These are phyloP conservation scores for Mycosphaerelloides madeirae DNA, from an alignment of 2,329 filamentous ascomycete genomes.

Conservation along the genomic window DNA sequence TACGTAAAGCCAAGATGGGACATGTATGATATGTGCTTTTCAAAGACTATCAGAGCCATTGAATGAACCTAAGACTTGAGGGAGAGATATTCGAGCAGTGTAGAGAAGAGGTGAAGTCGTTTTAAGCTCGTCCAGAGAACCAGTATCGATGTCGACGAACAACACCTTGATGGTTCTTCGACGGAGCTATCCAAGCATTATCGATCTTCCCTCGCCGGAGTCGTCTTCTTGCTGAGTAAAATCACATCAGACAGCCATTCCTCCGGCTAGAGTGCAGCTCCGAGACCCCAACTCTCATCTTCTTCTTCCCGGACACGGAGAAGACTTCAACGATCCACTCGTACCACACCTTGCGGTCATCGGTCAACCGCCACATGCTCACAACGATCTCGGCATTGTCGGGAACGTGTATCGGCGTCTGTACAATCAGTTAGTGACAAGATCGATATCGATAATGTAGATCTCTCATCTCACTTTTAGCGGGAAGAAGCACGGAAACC, in stretches of 20 bases:
- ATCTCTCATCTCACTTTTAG: conserved; percentile 63
- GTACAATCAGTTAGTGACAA: conserved; percentile 6
- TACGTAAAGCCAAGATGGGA: neutral
- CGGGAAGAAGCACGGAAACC: conserved; percentile 98
- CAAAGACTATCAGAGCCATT: too few species aligned
- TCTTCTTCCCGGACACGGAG: conserved; percentile 49
- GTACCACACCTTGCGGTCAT: conserved; percentile 96
- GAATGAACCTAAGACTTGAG: neutral
- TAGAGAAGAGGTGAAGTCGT: neutral
- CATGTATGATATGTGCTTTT: too few species aligned
- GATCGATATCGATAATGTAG: neutral
- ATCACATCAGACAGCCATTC: conserved; percentile 65
- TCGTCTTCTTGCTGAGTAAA: too few species aligned
- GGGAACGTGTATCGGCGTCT: conserved; percentile 83
- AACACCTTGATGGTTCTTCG: neutral
- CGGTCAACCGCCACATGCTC: conserved; percentile 93
- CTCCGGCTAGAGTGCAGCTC: conserved; percentile 66
- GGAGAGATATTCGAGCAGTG: neutral
- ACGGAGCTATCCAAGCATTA: too few species aligned
- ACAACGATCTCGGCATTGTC: conserved; percentile 80
- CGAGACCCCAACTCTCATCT: conserved; percentile 62
- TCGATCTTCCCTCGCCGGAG: too few species aligned
- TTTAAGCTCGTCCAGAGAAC: neutral
- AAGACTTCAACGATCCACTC: conserved; percentile 94
- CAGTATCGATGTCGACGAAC: neutral